Evolutionary conservation across 139 green algal genomes (phyloP), one percentile per base, ranked within the genome.

Genomic region (Tetradesmus lagerheimii): DNA sequence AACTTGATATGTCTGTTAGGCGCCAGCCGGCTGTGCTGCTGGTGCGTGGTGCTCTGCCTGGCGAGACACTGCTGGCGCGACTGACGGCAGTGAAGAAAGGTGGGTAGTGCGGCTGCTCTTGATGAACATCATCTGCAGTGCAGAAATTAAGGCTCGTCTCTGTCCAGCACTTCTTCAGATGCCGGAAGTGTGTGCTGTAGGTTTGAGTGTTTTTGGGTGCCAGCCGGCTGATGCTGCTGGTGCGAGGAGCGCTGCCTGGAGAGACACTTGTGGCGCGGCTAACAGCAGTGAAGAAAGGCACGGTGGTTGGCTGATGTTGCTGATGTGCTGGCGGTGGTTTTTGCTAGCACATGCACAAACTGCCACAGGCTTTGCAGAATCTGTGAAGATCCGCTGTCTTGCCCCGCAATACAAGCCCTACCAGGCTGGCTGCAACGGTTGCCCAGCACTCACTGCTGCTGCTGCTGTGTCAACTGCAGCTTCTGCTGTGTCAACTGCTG

Each of bases 341-440:
- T 75, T 29, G 25, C 23, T 31, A 15, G 64, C 16, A 18, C 23
- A n/a, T n/a, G n/a, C n/a, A n/a, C n/a, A n/a, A n/a, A n/a, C 45
- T 57, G 11, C 45, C 9, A 8, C 53, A 93, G 81, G 81, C 16
- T 87, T 92, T 67, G 89, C 91, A 8, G 89, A 93, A 82, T 94
- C 92, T 0, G 84, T 74, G 43, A 98, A 98, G 90, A 38, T 96
- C 23, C 16, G 18, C 0, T 94, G 64, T 18, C 71, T 97, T n/a
- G 20, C 37, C n/a, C 1, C 89, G 5, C 93, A 94, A 64, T 16
- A 67, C 39, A 5, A 1, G 91, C 90, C 25, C 47, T 89, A 38
- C 88, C 97, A 0, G 91, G 39, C 43, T 99, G 97, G 91, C 86
- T 77, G 66, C 66, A 27, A 16, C 53, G n/a, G n/a, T n/a, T n/a